These are phyloP conservation scores for Cercospora zeina DNA, from an alignment of 2,329 filamentous ascomycete species.

Conservation along the genomic window DNA sequence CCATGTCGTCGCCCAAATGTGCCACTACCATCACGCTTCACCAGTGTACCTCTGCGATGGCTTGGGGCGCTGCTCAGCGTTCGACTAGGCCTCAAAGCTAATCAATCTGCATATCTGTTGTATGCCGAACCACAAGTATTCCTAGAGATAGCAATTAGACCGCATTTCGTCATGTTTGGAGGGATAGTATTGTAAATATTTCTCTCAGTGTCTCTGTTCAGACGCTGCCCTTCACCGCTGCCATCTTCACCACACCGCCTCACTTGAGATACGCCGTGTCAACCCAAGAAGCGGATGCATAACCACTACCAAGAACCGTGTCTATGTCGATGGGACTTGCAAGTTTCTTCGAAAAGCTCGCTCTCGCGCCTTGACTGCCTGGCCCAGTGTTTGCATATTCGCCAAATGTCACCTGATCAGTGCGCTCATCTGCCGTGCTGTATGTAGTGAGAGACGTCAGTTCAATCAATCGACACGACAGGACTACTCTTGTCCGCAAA, in stretches of 20 bases:
- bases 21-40: no score
- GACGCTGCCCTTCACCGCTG: neutral
- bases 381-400: constrained; percentile 62
- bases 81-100: no score
- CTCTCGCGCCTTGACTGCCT: constrained; percentile 57
- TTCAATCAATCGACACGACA: neutral
- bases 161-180: no score
- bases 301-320: constrained; percentile 50
- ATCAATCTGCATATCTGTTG: no score
- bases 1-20: no score
- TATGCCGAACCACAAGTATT: no score
- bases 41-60: no score
- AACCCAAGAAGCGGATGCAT: constrained; percentile 44
- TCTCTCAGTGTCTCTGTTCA: no score
- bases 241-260: neutral
- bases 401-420: constrained; percentile 56
- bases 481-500: neutral
- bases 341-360: constrained; percentile 50
- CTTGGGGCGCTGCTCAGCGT: no score
- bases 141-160: no score
- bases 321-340: constrained; percentile 46
- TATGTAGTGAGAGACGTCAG: neutral
- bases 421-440: constrained; percentile 47
- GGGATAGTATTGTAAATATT: no score
- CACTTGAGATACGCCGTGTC: constrained; percentile 35